Percentiles rank a stretch among this genome's conserved stretches.
phyloP scores from a whole-genome alignment of 768 basidiomycete species.

The Strobilomyces echinocephalus region DNA sequence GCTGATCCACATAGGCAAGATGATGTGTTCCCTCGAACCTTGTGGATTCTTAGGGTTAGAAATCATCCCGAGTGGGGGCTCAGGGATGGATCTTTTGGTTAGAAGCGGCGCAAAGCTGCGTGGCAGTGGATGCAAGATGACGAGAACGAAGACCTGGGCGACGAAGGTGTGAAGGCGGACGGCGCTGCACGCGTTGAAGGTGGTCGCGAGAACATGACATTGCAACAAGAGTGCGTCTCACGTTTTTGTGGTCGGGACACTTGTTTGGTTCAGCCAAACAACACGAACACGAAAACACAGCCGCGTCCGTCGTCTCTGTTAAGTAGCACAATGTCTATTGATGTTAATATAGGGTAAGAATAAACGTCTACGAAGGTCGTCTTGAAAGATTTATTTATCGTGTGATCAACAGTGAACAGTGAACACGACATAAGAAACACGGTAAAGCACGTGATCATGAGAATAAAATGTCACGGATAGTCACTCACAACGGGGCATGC shows the following conservation, averaged over 20 bases:
- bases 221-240: neutral
- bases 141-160: constrained; percentile 45
- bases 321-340: too few species aligned
- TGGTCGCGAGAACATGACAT: constrained; percentile 3
- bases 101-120: constrained; percentile 30
- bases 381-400: too few species aligned
- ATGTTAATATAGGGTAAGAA: too few species aligned
- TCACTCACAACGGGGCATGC: constrained; percentile 20
- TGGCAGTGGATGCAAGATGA: constrained; percentile 27
- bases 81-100: constrained; percentile 52
- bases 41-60: constrained; percentile 57
- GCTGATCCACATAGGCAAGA: constrained; percentile 22
- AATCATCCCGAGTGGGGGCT: constrained; percentile 35
- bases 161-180: constrained; percentile 33
- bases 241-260: constrained; percentile 4
- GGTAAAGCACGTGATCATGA: constrained; percentile 15
- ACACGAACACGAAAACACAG: constrained; percentile 3
- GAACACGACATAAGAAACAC: neutral
- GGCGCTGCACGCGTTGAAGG: constrained; percentile 8
- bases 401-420: too few species aligned
- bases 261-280: constrained; percentile 27
- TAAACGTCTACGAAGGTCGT: too few species aligned
- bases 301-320: too few species aligned
- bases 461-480: constrained; percentile 16
- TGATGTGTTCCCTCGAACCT: constrained; percentile 30